phyloP scores from a whole-genome alignment of 2,329 filamentous ascomycete species.

The Dryadomyces quercus-mongolicae region DNA sequence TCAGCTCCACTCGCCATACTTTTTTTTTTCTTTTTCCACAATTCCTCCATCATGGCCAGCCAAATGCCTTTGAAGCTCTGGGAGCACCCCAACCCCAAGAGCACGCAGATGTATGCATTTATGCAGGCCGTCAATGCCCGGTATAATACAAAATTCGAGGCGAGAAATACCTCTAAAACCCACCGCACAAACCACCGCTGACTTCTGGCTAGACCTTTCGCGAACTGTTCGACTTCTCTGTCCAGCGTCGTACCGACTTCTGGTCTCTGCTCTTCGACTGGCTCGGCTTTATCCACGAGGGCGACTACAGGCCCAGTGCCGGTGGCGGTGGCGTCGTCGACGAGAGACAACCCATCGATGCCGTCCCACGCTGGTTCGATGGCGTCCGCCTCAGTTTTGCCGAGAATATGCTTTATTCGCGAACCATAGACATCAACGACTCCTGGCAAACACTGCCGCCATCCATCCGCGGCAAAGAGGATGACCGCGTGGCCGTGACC shows the following conservation, averaged over 20 bases:
- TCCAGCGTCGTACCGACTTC: conserved; percentile 49
- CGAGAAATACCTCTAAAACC: conserved; percentile 17
- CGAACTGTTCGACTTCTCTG: conserved; percentile 60
- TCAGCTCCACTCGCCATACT: background rate
- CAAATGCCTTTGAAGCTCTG: conserved; percentile 48
- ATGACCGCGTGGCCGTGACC: conserved; percentile 56
- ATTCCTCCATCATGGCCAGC: conserved; percentile 6
- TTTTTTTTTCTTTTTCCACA: background rate
- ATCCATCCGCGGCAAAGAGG: conserved; percentile 53
- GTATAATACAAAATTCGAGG: conserved; percentile 43
- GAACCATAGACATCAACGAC: conserved; percentile 22
- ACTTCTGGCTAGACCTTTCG: conserved; percentile 32
- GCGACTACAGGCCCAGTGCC: conserved; percentile 27
- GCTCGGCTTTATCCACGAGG: conserved; percentile 50
- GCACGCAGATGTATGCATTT: conserved; percentile 54
- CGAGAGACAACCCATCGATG: conserved; percentile 55
- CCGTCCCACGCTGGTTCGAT: conserved; percentile 64
- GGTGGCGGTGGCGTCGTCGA: conserved; percentile 45
- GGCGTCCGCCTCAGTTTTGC: conserved; percentile 66
- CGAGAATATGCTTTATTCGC: conserved; percentile 64
- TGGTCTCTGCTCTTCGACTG: conserved; percentile 52
- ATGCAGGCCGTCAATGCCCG: conserved; percentile 52
- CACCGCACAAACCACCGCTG: background rate
- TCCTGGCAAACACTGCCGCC: conserved; percentile 23
- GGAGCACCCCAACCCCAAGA: conserved; percentile 50